Evolutionary conservation across 768 basidiomycete genomes (phyloP).

Genomic region (Kwoniella sp.): DNA sequence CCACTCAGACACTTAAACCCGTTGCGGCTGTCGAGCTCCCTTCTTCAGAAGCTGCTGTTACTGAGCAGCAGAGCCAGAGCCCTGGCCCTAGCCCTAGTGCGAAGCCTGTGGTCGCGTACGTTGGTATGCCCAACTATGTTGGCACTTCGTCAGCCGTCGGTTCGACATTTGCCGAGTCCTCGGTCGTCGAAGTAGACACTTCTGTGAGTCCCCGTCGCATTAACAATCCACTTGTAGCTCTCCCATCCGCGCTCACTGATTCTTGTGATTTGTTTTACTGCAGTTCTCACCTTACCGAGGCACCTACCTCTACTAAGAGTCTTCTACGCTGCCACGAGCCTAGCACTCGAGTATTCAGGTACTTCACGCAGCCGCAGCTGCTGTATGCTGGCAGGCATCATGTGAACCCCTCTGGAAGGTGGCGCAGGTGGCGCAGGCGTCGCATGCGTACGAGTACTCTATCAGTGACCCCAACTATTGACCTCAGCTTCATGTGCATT

Average conservation of each 20-base stretch:
- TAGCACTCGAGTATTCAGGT: no score
- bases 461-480: no score
- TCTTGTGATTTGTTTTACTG: background rate
- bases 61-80: background rate
- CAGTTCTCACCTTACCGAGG: background rate
- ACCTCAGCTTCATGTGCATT: no score
- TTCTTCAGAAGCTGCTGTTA: background rate
- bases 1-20: background rate
- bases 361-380: no score
- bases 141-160: background rate
- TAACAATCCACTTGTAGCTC: no score
- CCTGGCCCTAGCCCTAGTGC: background rate
- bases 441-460: no score
- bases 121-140: background rate
- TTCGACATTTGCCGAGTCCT: background rate
- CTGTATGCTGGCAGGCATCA: background rate
- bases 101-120: background rate
- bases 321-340: no score
- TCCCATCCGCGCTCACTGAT: no score
- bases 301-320: background rate
- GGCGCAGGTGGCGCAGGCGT: background rate
- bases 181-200: background rate
- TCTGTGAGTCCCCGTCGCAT: background rate
- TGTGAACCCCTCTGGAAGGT: background rate
- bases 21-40: background rate